Percentiles rank a stretch among this genome's conserved stretches.
phyloP scores from a whole-genome alignment of 176 grass and related monocot species.

The Cenchrus purpureus region DNA sequence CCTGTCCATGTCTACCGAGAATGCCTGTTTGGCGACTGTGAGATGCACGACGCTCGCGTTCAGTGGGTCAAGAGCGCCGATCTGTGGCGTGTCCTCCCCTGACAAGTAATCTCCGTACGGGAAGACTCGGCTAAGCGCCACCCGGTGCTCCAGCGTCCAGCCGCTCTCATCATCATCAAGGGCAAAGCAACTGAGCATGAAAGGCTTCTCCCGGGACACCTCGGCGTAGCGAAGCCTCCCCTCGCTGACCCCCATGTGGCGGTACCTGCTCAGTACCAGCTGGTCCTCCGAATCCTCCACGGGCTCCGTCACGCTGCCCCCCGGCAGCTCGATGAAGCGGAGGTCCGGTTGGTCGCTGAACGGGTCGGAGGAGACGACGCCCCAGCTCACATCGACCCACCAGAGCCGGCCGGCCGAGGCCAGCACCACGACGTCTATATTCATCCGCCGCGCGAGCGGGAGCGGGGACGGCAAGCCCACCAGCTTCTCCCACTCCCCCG shows the following conservation, averaged over 20 bases:
- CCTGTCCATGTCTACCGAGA: not conserved
- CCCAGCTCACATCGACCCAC: conserved; percentile 40
- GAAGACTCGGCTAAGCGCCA: not conserved
- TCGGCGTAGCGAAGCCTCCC: conserved; percentile 43
- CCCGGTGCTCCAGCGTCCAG: conserved; percentile 38
- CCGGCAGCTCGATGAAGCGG: conserved; percentile 17
- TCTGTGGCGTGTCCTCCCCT: not conserved
- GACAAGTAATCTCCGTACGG: not conserved
- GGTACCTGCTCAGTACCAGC: not conserved
- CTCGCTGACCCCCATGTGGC: conserved; percentile 32
- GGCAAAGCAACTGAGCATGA: conserved; percentile 24
- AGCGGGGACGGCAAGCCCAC: not conserved
- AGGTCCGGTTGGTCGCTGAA: too few species aligned
- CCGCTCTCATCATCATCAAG: not conserved
- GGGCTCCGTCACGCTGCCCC: conserved; percentile 13
- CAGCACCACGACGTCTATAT: not conserved
- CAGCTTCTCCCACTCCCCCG: conserved; percentile 35
- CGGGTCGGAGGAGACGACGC: not conserved
- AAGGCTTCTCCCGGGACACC: conserved; percentile 33
- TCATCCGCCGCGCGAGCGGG: not conserved
- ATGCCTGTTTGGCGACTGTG: not conserved
- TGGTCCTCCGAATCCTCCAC: too few species aligned
- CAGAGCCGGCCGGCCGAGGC: conserved; percentile 40
- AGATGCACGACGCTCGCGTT: not conserved
- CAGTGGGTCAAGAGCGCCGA: conserved; percentile 31